phyloP scores from a whole-genome alignment of 2,329 filamentous ascomycete species.

The Clonostachys sp. region DNA sequence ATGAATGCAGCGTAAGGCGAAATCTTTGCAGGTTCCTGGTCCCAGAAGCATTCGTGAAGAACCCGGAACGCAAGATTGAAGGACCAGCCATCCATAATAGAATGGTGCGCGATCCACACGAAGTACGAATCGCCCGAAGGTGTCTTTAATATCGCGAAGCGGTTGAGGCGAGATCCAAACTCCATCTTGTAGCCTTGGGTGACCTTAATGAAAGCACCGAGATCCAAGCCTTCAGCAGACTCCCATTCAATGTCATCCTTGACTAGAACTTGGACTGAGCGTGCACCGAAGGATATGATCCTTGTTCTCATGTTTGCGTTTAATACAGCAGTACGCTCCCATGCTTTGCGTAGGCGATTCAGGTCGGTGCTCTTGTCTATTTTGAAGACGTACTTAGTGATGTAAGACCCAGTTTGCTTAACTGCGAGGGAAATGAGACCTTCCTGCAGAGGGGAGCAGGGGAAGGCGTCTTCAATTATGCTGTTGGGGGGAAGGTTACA shows the following conservation, averaged over 20 bases:
- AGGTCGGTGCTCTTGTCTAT: conserved; percentile 9
- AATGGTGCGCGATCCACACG: conserved; percentile 3
- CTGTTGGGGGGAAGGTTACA: conserved; percentile 3
- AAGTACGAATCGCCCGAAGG: background rate
- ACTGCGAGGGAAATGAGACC: conserved; percentile 40
- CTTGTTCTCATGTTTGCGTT: conserved; percentile 5
- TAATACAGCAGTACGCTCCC: conserved; percentile 6
- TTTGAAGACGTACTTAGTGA: conserved; percentile 16
- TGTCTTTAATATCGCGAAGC: conserved; percentile 1
- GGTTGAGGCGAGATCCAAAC: conserved; percentile 4
- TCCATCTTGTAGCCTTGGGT: conserved; percentile 2
- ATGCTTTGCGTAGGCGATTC: conserved; percentile 14
- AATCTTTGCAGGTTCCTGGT: background rate
- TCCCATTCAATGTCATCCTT: conserved; percentile 1
- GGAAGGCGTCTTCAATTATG: conserved; percentile 39
- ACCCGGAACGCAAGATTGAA: conserved; percentile 3
- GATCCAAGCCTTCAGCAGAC: background rate
- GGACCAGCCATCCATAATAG: conserved; percentile 6
- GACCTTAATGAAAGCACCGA: background rate
- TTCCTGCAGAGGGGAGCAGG: conserved; percentile 43
- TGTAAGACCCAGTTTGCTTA: conserved; percentile 24
- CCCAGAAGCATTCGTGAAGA: background rate
- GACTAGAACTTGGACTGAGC: conserved; percentile 1
- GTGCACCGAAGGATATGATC: conserved; percentile 3
- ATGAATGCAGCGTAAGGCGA: conserved; percentile 4